A percentile compares a stretch with the other conserved stretches of the same genome.
These are phyloP conservation scores for Croton laevigatus DNA, from an alignment of 441 rosid genomes.

Conservation along the genomic window DNA sequence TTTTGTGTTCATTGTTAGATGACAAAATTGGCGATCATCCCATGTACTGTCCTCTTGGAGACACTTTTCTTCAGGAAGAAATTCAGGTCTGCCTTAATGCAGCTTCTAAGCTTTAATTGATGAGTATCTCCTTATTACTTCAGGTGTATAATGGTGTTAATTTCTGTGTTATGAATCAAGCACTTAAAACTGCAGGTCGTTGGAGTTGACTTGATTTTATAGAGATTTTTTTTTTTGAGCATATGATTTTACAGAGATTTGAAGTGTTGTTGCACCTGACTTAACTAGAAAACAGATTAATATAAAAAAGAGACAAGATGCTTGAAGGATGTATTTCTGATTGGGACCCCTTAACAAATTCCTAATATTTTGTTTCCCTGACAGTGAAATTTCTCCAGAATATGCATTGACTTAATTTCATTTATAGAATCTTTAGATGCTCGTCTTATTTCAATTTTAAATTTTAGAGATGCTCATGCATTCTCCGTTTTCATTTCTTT, in stretches of 20 bases:
- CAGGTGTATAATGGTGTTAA: background rate
- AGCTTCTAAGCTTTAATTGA: conserved; percentile 7
- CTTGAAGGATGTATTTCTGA: conserved; percentile 8
- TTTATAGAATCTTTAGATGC: background rate
- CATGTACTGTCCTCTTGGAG: conserved; percentile 98
- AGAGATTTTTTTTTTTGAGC: background rate
- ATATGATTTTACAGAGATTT: background rate
- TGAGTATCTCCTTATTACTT: conserved; percentile 4
- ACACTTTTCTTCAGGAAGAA: conserved; percentile 90
- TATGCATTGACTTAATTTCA: background rate
- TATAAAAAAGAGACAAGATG: background rate
- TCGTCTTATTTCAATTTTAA: conserved; percentile 1
- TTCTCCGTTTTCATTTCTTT: background rate
- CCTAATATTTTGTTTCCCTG: background rate
- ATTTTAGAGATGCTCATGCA: background rate
- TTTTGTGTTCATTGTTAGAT: conserved; percentile 46
- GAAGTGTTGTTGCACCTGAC: background rate
- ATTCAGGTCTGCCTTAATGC: conserved; percentile 63
- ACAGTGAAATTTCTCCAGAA: background rate
- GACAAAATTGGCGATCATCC: conserved; percentile 97
- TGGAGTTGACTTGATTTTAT: background rate
- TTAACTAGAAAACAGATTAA: conserved; percentile 11
- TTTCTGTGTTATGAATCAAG: background rate
- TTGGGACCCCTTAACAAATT: background rate
- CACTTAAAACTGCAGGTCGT: background rate